Evolutionary conservation across 345 rosid genomes (phyloP).

Genomic region (Hypericum androsaemum): DNA sequence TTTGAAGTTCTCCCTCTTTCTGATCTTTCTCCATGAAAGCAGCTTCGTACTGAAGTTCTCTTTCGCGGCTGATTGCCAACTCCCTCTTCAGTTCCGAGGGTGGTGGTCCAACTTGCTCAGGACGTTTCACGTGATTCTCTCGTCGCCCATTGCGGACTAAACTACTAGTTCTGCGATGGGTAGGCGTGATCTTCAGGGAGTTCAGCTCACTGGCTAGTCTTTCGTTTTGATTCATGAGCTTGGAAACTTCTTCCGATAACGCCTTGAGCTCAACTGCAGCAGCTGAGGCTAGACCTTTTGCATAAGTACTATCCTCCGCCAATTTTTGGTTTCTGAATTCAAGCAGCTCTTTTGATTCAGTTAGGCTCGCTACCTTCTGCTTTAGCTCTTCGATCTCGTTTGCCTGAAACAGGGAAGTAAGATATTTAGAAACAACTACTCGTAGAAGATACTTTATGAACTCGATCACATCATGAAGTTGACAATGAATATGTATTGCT

Average conservation of each 20-base stretch:
- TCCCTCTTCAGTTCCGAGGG: constrained; percentile 71
- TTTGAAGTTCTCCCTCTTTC: constrained; percentile 68
- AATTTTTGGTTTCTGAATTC: constrained; percentile 71
- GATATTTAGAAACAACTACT: neutral
- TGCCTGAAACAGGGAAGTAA: constrained; percentile 29
- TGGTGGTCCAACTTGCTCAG: constrained; percentile 52
- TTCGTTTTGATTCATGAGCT: constrained; percentile 91
- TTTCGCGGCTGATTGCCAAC: constrained; percentile 60
- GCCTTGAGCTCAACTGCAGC: constrained; percentile 99
- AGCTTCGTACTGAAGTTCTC: constrained; percentile 79
- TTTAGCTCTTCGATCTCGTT: constrained; percentile 68
- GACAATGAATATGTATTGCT: too few species aligned
- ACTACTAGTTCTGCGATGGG: constrained; percentile 43
- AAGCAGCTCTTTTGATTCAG: constrained; percentile 58
- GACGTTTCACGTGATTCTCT: constrained; percentile 45
- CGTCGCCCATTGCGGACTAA: constrained; percentile 60
- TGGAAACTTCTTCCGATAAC: constrained; percentile 89
- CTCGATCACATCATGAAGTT: neutral
- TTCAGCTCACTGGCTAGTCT: constrained; percentile 59
- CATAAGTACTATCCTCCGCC: constrained; percentile 90
- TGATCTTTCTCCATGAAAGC: constrained; percentile 72
- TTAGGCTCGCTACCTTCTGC: constrained; percentile 42
- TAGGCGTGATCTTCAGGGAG: constrained; percentile 46
- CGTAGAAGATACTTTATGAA: too few species aligned
- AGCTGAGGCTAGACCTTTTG: constrained; percentile 98